These are phyloP conservation scores for Xerocomus potaroensis DNA, from an alignment of 768 basidiomycete genomes.

Conservation along the genomic window DNA sequence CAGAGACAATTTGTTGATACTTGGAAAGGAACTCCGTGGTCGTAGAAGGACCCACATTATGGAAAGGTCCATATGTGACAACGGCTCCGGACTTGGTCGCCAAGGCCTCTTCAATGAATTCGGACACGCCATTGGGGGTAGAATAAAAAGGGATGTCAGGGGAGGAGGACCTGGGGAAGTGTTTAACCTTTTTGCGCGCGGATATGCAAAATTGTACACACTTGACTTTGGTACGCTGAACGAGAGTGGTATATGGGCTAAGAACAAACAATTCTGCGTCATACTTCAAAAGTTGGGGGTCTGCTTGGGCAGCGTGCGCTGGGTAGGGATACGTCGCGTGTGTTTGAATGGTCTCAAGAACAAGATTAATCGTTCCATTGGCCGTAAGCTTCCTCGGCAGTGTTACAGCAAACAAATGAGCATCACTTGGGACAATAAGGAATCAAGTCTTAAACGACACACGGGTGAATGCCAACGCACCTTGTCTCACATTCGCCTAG, in stretches of 20 bases:
- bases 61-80: slow-evolving; percentile 86
- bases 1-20: slow-evolving; percentile 59
- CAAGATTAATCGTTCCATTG: slow-evolving; percentile 66
- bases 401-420: slow-evolving; percentile 54
- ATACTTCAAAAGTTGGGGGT: slow-evolving; percentile 78
- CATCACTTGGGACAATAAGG: slow-evolving; percentile 35
- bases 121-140: slow-evolving; percentile 55
- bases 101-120: slow-evolving; percentile 54
- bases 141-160: slow-evolving; percentile 72
- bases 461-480: slow-evolving; percentile 38
- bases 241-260: slow-evolving; percentile 76
- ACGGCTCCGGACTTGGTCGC: slow-evolving; percentile 75
- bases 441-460: slow-evolving; percentile 9
- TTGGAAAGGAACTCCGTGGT: slow-evolving; percentile 50
- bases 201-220: slow-evolving; percentile 34
- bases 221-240: slow-evolving; percentile 88
- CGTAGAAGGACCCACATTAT: slow-evolving; percentile 64
- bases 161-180: slow-evolving; percentile 52
- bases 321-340: slow-evolving; percentile 80
- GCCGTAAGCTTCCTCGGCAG: slow-evolving; percentile 57
- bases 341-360: slow-evolving; percentile 74
- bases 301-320: slow-evolving; percentile 62
- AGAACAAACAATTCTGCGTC: slow-evolving; percentile 72
- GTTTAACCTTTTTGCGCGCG: slow-evolving; percentile 5
- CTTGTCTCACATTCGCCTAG: slow-evolving; percentile 44